phyloP scores from a whole-genome alignment of 2,329 filamentous ascomycete genomes.

The Biscogniauxia mediterranea region DNA sequence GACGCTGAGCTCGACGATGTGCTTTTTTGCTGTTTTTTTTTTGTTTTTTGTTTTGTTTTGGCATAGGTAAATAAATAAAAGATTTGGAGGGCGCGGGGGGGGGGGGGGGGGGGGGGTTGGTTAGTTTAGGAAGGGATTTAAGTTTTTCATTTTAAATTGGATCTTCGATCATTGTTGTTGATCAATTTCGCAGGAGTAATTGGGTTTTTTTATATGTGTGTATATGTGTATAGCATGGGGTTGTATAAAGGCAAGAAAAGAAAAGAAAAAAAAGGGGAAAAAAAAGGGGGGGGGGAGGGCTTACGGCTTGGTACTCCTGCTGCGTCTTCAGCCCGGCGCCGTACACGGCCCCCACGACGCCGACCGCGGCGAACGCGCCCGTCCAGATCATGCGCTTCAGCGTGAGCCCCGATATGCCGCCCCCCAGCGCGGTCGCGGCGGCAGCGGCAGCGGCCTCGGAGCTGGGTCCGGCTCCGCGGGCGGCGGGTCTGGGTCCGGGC shows the following conservation, averaged over 20 bases:
- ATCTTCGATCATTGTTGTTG: too few species aligned
- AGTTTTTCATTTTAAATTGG: too few species aligned
- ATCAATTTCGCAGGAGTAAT: too few species aligned
- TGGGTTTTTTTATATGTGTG: too few species aligned
- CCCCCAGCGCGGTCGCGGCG: too few species aligned
- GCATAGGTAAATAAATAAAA: too few species aligned
- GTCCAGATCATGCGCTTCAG: slow-evolving; percentile 34
- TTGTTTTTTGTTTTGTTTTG: slow-evolving; percentile 30
- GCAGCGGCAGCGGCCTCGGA: too few species aligned
- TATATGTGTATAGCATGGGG: too few species aligned
- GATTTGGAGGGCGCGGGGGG: too few species aligned
- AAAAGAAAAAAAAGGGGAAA: not conserved
- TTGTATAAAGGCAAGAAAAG: not conserved
- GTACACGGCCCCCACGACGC: slow-evolving; percentile 47
- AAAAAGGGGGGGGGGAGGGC: slow-evolving; percentile 3
- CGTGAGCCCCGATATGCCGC: slow-evolving; percentile 8
- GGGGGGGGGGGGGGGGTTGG: too few species aligned
- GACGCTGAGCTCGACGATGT: slow-evolving; percentile 38
- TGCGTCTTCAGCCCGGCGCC: slow-evolving; percentile 50
- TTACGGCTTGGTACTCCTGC: slow-evolving; percentile 44
- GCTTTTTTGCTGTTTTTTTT: slow-evolving; percentile 32
- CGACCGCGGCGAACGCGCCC: slow-evolving; percentile 45
- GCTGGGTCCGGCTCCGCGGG: not conserved
- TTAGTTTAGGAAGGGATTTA: too few species aligned
- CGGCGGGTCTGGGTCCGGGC: not conserved